Base-by-base conservation (phyloP, 805 yeast genomes). In the Suhomyces sp. region DNA sequence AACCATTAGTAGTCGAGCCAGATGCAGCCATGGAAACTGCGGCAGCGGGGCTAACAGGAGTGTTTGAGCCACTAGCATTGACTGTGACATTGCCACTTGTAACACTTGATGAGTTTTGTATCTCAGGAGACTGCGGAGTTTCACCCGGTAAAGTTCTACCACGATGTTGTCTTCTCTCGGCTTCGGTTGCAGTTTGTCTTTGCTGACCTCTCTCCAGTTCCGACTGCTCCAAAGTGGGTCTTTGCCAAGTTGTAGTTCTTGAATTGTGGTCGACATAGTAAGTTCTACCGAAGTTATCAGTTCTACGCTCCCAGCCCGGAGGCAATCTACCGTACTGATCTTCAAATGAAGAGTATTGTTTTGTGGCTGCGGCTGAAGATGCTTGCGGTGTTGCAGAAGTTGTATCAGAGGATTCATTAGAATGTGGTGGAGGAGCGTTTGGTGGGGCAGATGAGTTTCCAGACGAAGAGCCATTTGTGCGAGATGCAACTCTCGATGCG, bases 221-320 rank as follows among this genome's bases (percentile, higher is more conserved):
- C 41, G 84, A 77, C 63, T 88, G 89, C 49, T 87, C 93, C 57
- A 85, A 67, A 3, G 94, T 85, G 27, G 99, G 99, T 62, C 99
- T 82, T 62, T 88, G 91, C 99, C 99, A 94, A n/a, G 99, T 93
- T 7, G 99, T 94, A 7, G 97, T 89, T 72, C 97, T 85, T 19
- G 97, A 89, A 69, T 93, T 91, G 73, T 94, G 99, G 72, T 94
- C 99, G 35, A 94, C 99, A 67, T 93, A 94, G 72, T 94, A 94
- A 1, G 98, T 93, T 65, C 99, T 83, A 25, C 99, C 99, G 64
- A 91, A 89, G 69, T 91, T 90, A 69, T 94, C 99, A 1, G 98
- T 92, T 72, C 99, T 83, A 61, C 99, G 85, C 71, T 94, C 99
- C 98, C 99, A 94, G 3, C 99, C 99, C 6, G 97, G 90, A 3